These are phyloP conservation scores for Pyrenula aspistea DNA, from an alignment of 495 filamentous ascomycete species.

Conservation along the genomic window DNA sequence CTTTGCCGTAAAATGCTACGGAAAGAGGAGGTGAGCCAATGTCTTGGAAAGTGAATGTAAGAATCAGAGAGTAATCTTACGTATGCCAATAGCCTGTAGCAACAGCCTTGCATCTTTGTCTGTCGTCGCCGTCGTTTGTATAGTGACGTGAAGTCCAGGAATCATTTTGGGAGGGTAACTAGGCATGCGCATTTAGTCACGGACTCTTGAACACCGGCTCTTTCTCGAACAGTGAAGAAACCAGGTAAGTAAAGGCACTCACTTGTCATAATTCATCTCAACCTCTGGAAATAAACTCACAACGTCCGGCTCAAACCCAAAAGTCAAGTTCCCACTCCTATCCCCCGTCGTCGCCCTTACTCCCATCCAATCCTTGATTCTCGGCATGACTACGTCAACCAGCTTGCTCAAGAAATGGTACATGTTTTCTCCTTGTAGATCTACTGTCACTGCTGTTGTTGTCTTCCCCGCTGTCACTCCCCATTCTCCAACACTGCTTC, in stretches of 20 bases:
- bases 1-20: not conserved
- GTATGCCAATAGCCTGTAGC: slow-evolving; percentile 63
- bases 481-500: slow-evolving; percentile 53
- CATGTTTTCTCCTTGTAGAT: slow-evolving; percentile 65
- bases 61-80: not conserved
- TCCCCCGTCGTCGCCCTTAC: slow-evolving; percentile 68
- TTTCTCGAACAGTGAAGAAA: not conserved
- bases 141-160: slow-evolving; percentile 72
- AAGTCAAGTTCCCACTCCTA: slow-evolving; percentile 73
- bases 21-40: no score
- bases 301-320: slow-evolving; percentile 58
- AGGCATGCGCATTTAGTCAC: not conserved
- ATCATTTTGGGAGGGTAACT: slow-evolving; percentile 88
- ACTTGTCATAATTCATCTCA: slow-evolving; percentile 83
- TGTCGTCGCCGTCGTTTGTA: slow-evolving; percentile 80
- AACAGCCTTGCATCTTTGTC: slow-evolving; percentile 86
- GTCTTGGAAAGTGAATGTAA: not conserved
- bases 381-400: slow-evolving; percentile 79
- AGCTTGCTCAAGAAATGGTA: slow-evolving; percentile 79
- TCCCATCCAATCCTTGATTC: slow-evolving; percentile 89
- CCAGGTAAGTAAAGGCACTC: slow-evolving; percentile 39
- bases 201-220: no score
- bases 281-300: slow-evolving; percentile 84
- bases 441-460: slow-evolving; percentile 50
- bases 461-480: slow-evolving; percentile 38